A percentile compares a stretch with the other conserved stretches of the same genome.
Evolutionary conservation across 2,329 filamentous ascomycete species (phyloP).

Genomic region (Aspergillus unguis): DNA sequence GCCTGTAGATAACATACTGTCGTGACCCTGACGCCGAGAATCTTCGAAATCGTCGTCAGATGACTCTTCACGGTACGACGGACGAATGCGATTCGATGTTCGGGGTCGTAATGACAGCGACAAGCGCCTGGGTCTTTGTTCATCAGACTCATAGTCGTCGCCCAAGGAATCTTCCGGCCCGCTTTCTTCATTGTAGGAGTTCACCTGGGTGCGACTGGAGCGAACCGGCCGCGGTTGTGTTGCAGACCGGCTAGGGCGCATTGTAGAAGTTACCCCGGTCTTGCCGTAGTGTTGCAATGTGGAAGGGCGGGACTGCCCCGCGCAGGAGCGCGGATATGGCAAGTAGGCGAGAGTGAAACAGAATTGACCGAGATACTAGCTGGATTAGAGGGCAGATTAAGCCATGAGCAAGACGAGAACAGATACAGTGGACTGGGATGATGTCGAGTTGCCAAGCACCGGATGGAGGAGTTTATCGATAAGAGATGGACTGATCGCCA

Average conservation of each 20-base stretch:
- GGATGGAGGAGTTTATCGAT: conserved; percentile 25
- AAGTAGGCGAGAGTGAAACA: too few relatives aligned
- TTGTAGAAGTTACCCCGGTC: conserved; percentile 28
- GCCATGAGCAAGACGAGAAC: not conserved
- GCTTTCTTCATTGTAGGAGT: conserved; percentile 39
- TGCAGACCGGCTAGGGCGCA: conserved; percentile 18
- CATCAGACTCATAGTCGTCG: conserved; percentile 13
- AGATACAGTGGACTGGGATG: conserved; percentile 4
- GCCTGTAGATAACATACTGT: not conserved
- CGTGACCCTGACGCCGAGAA: conserved; percentile 12
- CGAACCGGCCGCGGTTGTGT: conserved; percentile 34
- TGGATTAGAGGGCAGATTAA: too few relatives aligned
- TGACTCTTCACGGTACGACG: conserved; percentile 36
- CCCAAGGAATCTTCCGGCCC: conserved; percentile 29
- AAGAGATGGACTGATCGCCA: conserved; percentile 11
- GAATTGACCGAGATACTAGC: too few relatives aligned
- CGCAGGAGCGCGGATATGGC: too few relatives aligned
- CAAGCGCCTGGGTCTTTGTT: conserved; percentile 15
- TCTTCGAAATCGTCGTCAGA: conserved; percentile 28
- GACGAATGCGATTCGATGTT: conserved; percentile 23
- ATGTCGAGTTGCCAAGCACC: conserved; percentile 7
- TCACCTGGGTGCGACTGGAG: conserved; percentile 33
- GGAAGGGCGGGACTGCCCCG: too few relatives aligned
- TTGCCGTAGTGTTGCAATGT: too few relatives aligned
- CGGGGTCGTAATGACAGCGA: conserved; percentile 33